These are phyloP conservation scores for Didymella exigua DNA, from an alignment of 2,329 filamentous ascomycete species.

Conservation along the genomic window DNA sequence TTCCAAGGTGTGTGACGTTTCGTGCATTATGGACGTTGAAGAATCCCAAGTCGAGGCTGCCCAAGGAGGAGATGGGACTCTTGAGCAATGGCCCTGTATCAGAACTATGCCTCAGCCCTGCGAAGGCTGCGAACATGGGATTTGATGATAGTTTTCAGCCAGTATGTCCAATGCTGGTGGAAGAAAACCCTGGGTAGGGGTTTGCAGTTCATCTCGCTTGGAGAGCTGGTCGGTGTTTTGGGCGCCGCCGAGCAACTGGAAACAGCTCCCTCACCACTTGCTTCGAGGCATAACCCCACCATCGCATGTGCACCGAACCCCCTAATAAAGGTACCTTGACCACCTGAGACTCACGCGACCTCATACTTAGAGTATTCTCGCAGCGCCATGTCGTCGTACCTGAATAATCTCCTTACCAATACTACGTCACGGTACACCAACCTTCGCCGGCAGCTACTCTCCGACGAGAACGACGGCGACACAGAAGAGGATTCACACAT, in stretches of 20 bases:
- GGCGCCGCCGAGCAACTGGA: constrained; percentile 7
- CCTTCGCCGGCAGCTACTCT: constrained; percentile 69
- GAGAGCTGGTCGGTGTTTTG: constrained; percentile 9
- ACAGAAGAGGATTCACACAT: constrained; percentile 90
- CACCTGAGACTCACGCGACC: constrained; percentile 3
- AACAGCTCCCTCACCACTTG: constrained; percentile 11
- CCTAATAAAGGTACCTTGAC: constrained; percentile 3
- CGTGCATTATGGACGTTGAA: not conserved
- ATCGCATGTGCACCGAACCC: constrained; percentile 2
- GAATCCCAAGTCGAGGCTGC: not conserved
- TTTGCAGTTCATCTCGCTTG: constrained; percentile 14
- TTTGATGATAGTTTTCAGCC: too few species aligned
- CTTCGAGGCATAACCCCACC: constrained; percentile 10
- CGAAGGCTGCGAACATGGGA: too few species aligned
- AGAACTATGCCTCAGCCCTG: too few species aligned
- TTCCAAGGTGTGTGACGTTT: not conserved
- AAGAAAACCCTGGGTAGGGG: not conserved
- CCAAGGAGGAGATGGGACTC: not conserved
- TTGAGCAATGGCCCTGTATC: not conserved
- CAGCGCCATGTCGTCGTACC: constrained; percentile 68
- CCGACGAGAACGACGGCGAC: constrained; percentile 61
- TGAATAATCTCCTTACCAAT: constrained; percentile 70
- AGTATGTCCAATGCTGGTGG: not conserved
- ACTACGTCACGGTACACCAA: constrained; percentile 64
- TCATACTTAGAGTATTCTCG: not conserved